Evolutionary conservation across 2,329 filamentous ascomycete genomes (phyloP), one percentile per base, ranked within the genome.

Genomic region (Emmonsiellopsis sp.): DNA sequence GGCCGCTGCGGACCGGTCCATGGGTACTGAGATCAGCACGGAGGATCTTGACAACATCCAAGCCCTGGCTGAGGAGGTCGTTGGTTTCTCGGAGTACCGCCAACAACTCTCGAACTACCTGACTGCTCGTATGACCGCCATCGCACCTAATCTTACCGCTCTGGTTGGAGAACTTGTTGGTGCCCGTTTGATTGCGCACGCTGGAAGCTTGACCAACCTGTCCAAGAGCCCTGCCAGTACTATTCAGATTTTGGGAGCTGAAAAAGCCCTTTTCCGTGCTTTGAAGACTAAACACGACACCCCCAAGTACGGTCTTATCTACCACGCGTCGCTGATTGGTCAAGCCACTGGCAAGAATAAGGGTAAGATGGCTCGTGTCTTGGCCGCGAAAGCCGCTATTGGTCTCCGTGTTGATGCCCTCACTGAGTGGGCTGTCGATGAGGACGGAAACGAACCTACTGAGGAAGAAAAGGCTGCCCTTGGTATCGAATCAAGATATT

Each of bases 231-330:
- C 93, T 56, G 90, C 88, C 74, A 93, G 87, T 65, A 98, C 93
- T 58, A 89, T 98, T 61, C 93, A 98, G 79, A 96, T 98, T 66
- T 84, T 97, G 53, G 93, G 93, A 77, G 93, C 93, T 56, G 93
- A 98, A 77, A 98, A 98, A 81, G 93, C 93, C 6, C 83, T 98
- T 44, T 98, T 98, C 85, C 85, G 93, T 66, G 93, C 93, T 17
- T 80, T 98, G 59, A 98, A 98, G 83, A 98, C 93, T 49, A 97
- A 98, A 81, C 92, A 97, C 73, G 90, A 96, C 68, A 98, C 93
- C 40, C 93, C 93, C 68, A 98, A 97, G 75, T 98, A 97, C 66
- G 93, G 93, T 80, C 80, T 95, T 60, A 88, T 94, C 69, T 94
- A 93, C 75, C 87, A 95, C 73, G 87, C 88, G 48, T 93, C 88